Percentiles rank a stretch among this genome's conserved stretches.
Evolutionary conservation across 768 basidiomycete genomes (phyloP).

Genomic region (Suillus discolor): DNA sequence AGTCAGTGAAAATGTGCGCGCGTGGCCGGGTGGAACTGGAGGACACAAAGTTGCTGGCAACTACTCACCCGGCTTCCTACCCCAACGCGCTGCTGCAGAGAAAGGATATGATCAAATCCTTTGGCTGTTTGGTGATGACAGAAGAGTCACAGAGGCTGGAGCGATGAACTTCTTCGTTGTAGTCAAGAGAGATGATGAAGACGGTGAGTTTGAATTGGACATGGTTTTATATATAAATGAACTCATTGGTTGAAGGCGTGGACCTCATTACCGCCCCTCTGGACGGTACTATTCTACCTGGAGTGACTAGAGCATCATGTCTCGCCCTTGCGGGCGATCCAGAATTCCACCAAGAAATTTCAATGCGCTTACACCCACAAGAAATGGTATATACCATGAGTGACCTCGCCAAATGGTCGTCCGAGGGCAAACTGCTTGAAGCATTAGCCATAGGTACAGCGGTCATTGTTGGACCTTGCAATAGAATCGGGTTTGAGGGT

Average conservation of each 20-base stretch:
- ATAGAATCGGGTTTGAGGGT: conserved; percentile 73
- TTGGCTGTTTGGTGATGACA: conserved; percentile 72
- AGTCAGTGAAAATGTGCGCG: conserved; percentile 75
- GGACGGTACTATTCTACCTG: conserved; percentile 91
- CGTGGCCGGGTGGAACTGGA: conserved; percentile 80
- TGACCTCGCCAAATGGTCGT: conserved; percentile 56
- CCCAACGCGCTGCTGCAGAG: conserved; percentile 65
- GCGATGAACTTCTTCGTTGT: conserved; percentile 84
- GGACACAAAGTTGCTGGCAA: conserved; percentile 65
- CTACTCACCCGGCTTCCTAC: conserved; percentile 61
- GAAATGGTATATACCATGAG: conserved; percentile 64
- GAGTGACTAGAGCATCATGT: conserved; percentile 87
- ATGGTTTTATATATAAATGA: background rate
- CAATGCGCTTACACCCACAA: conserved; percentile 42
- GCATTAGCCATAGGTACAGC: conserved; percentile 87
- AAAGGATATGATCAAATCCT: conserved; percentile 78
- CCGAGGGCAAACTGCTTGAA: conserved; percentile 72
- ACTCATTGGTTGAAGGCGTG: conserved; percentile 43
- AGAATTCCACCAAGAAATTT: conserved; percentile 34
- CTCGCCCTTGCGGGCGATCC: conserved; percentile 72
- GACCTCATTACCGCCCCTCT: conserved; percentile 90
- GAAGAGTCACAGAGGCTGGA: conserved; percentile 59
- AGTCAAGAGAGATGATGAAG: conserved; percentile 56
- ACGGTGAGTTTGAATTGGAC: conserved; percentile 35
- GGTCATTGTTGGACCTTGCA: conserved; percentile 71